Conservation (phyloP, 164 flowering plant species). For the Hamamelis virginiana region DNA sequence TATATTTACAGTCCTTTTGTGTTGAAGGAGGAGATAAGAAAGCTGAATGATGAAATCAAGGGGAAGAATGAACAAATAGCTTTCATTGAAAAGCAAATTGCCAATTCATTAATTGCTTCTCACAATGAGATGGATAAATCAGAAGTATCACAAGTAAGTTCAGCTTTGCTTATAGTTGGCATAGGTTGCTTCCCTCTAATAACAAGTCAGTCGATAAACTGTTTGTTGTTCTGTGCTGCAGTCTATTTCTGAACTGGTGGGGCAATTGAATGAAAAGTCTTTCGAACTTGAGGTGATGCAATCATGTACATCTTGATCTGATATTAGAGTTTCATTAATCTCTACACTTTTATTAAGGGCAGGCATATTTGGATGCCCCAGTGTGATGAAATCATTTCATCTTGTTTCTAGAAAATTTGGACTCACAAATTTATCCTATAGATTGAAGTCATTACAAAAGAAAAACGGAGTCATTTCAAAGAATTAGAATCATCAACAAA, state of each 20-base stretch:
- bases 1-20: conserved; percentile 8
- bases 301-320: background rate
- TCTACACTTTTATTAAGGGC: background rate
- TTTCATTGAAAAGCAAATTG: conserved; percentile 70
- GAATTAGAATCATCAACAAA: background rate
- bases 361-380: background rate
- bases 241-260: conserved; percentile 71
- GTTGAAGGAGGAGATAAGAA: conserved; percentile 66
- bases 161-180: conserved; percentile 6
- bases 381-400: background rate
- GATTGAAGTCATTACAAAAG: background rate
- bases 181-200: conserved; percentile 2
- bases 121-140: conserved; percentile 43
- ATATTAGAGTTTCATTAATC: background rate
- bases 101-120: conserved; percentile 40
- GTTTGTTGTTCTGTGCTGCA: conserved; percentile 35
- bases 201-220: conserved; percentile 12
- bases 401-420: too few relatives aligned
- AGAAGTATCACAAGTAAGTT: conserved; percentile 64
- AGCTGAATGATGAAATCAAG: conserved; percentile 67
- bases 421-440: background rate
- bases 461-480: background rate
- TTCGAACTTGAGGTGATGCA: conserved; percentile 91
- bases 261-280: conserved; percentile 88
- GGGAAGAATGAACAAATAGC: conserved; percentile 71